Percentiles rank a stretch among this genome's conserved stretches.
These are phyloP conservation scores for Pseudogymnoascus sp. DNA, from an alignment of 2,329 filamentous ascomycete genomes.

Conservation along the genomic window DNA sequence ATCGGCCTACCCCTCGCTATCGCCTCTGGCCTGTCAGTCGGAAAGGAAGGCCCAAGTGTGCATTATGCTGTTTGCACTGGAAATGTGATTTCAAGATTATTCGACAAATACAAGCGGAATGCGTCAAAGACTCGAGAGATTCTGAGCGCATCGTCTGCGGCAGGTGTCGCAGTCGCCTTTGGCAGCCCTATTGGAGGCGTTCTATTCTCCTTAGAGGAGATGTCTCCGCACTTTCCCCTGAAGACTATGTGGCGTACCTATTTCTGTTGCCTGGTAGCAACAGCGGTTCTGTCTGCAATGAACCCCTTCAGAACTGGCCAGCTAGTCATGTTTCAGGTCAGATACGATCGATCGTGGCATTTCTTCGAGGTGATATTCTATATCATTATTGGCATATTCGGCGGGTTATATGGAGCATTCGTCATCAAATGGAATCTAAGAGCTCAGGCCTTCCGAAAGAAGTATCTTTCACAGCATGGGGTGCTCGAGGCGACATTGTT, in stretches of 20 bases:
- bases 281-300: slow-evolving; percentile 86
- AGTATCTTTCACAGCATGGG: slow-evolving; percentile 76
- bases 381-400: slow-evolving; percentile 82
- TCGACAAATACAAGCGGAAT: slow-evolving; percentile 84
- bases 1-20: slow-evolving; percentile 86
- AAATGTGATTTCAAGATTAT: slow-evolving; percentile 89
- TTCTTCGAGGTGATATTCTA: slow-evolving; percentile 96
- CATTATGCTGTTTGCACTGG: slow-evolving; percentile 97
- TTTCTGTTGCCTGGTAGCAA: slow-evolving; percentile 93
- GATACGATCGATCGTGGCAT: slow-evolving; percentile 94
- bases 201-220: slow-evolving; percentile 93
- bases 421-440: slow-evolving; percentile 97
- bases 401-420: slow-evolving; percentile 89
- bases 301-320: slow-evolving; percentile 96
- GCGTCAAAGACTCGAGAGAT: slow-evolving; percentile 94
- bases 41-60: slow-evolving; percentile 97
- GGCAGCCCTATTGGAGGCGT: slow-evolving; percentile 96
- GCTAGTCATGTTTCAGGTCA: slow-evolving; percentile 97
- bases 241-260: slow-evolving; percentile 98
- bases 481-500: slow-evolving; percentile 80
- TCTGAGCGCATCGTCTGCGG: slow-evolving; percentile 85
- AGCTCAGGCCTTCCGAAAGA: slow-evolving; percentile 87
- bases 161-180: slow-evolving; percentile 92
- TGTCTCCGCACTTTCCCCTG: slow-evolving; percentile 91
- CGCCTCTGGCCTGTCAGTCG: slow-evolving; percentile 85